Conservation (phyloP, 495 filamentous ascomycete species). For the Aspergillus steynii region DNA sequence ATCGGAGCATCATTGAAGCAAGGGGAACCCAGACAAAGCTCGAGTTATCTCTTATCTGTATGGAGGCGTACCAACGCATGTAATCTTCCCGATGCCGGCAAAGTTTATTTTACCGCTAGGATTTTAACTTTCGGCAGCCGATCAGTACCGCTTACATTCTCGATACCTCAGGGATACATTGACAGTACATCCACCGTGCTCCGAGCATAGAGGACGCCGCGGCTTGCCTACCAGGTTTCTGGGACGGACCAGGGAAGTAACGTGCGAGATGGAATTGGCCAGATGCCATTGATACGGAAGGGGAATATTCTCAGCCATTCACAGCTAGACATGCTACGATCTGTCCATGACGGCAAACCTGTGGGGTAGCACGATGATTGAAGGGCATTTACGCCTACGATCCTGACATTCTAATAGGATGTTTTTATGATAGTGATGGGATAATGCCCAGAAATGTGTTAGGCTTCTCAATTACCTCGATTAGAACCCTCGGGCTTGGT, state of each 20-base stretch:
- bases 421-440: neutral
- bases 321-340: neutral
- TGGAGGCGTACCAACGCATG: neutral
- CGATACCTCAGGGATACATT: too few species aligned
- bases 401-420: neutral
- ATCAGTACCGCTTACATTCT: neutral
- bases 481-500: neutral
- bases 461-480: neutral
- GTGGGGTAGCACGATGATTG: neutral
- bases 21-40: neutral
- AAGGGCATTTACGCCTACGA: neutral
- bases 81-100: constrained; percentile 1
- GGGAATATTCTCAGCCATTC: neutral
- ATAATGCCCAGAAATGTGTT: neutral
- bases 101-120: neutral
- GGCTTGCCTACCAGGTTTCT: neutral
- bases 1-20: neutral
- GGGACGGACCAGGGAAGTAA: neutral
- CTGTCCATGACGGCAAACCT: neutral
- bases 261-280: neutral
- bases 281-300: neutral
- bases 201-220: neutral
- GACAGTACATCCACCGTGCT: neutral
- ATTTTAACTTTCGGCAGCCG: constrained; percentile 9
- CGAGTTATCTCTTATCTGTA: neutral